phyloP scores from a whole-genome alignment of 495 filamentous ascomycete genomes.

The Coniosporium apollinis region DNA sequence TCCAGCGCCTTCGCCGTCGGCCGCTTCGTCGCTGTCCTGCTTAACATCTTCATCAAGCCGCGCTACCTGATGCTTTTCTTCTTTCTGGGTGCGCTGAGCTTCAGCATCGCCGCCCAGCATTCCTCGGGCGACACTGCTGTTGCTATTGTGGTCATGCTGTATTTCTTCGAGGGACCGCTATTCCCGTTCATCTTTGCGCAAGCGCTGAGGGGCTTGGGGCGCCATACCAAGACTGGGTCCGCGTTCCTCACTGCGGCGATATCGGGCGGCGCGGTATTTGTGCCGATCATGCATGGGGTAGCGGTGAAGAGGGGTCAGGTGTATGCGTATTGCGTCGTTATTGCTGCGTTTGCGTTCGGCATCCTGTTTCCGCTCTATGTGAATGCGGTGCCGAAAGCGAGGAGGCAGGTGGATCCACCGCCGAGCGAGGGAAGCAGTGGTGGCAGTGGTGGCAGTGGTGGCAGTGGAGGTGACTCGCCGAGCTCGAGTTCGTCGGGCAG shows the following conservation, averaged over 20 bases:
- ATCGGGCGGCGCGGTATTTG: slow-evolving; percentile 38
- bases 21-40: slow-evolving; percentile 41
- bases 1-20: slow-evolving; percentile 45
- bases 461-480: too few species aligned
- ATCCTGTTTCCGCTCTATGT: slow-evolving; percentile 44
- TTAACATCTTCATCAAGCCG: slow-evolving; percentile 40
- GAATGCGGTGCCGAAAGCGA: slow-evolving; percentile 36
- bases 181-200: slow-evolving; percentile 49
- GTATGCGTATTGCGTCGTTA: slow-evolving; percentile 39
- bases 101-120: slow-evolving; percentile 37
- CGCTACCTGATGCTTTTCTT: slow-evolving; percentile 42
- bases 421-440: slow-evolving; percentile 11
- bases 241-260: slow-evolving; percentile 37
- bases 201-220: slow-evolving; percentile 41
- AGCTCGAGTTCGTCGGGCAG: too few species aligned
- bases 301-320: slow-evolving; percentile 14
- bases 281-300: slow-evolving; percentile 35
- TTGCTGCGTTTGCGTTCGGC: slow-evolving; percentile 40
- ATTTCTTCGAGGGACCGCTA: slow-evolving; percentile 40
- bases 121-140: slow-evolving; percentile 30
- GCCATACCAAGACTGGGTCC: slow-evolving; percentile 41
- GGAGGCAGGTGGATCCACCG: slow-evolving; percentile 41
- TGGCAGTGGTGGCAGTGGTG: too few species aligned
- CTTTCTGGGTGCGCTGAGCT: slow-evolving; percentile 38
- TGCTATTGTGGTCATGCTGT: slow-evolving; percentile 36